phyloP scores from a whole-genome alignment of 2,329 filamentous ascomycete species.

The Epichloe festucae region DNA sequence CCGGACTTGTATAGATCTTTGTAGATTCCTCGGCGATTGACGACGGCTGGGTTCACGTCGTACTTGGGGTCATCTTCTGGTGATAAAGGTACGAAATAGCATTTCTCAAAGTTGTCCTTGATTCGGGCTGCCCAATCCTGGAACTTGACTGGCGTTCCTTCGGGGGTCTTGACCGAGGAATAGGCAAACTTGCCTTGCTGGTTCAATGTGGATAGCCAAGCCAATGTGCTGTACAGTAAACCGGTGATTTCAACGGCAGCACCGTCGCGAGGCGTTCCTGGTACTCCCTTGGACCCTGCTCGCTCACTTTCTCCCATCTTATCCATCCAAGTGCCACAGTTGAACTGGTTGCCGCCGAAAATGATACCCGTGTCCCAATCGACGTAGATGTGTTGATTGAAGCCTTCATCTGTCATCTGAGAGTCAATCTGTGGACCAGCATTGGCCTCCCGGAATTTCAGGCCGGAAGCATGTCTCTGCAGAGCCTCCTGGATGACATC shows the following conservation, averaged over 20 bases:
- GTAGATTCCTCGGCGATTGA: conserved; percentile 93
- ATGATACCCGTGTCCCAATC: conserved; percentile 86
- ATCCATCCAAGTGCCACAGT: conserved; percentile 99
- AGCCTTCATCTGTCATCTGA: conserved; percentile 87
- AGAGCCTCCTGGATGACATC: conserved; percentile 89
- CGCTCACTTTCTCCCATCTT: conserved; percentile 98
- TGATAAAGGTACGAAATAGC: conserved; percentile 71
- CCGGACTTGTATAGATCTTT: conserved; percentile 91
- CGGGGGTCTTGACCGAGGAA: conserved; percentile 54
- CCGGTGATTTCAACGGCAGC: conserved; percentile 93
- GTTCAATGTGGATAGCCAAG: conserved; percentile 62
- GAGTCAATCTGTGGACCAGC: conserved; percentile 77
- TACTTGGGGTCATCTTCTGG: conserved; percentile 60
- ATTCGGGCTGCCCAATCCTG: conserved; percentile 68
- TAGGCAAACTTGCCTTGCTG: conserved; percentile 59
- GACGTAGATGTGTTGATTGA: conserved; percentile 80
- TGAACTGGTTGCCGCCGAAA: conserved; percentile 85
- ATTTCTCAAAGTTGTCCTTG: conserved; percentile 78
- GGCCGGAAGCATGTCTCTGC: conserved; percentile 78
- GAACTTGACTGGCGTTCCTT: conserved; percentile 53
- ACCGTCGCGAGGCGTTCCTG: conserved; percentile 92
- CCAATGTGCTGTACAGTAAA: conserved; percentile 76
- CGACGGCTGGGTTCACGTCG: conserved; percentile 63
- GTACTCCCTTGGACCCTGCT: conserved; percentile 83
- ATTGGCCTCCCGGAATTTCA: conserved; percentile 91